phyloP scores from a whole-genome alignment of 2,329 filamentous ascomycete species.

The Alternaria viburni region DNA sequence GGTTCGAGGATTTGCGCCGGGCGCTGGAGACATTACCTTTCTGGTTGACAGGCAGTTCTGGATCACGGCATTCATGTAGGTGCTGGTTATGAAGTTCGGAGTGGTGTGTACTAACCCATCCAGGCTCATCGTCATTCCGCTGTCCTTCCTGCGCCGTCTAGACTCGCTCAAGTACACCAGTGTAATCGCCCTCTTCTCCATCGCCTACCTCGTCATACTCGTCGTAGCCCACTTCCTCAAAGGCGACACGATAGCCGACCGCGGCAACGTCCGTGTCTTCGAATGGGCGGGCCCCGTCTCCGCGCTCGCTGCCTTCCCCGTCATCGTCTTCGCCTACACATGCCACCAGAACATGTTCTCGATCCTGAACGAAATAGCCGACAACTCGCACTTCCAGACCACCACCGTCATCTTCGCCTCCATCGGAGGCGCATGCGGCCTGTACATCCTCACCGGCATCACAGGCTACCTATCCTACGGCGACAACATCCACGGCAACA shows the following conservation, averaged over 20 bases:
- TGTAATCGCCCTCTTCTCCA: conserved; percentile 86
- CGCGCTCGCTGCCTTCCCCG: conserved; percentile 84
- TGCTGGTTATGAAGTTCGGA: too few relatives aligned
- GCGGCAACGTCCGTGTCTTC: conserved; percentile 77
- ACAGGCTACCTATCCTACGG: conserved; percentile 97
- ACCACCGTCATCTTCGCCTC: conserved; percentile 80
- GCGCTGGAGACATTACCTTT: conserved; percentile 70
- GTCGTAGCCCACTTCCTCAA: conserved; percentile 89
- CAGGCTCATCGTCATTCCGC: conserved; percentile 87
- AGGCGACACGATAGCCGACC: conserved; percentile 75
- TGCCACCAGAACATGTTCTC: conserved; percentile 99
- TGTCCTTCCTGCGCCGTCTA: conserved; percentile 87
- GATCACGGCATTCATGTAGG: conserved; percentile 94
- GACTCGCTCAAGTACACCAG: conserved; percentile 99
- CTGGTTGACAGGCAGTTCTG: conserved; percentile 92
- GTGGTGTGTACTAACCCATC: conserved; percentile 13
- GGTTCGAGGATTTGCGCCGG: conserved; percentile 76
- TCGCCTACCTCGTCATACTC: conserved; percentile 89
- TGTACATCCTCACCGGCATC: conserved; percentile 91
- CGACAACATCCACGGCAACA: conserved; percentile 87
- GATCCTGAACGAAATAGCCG: conserved; percentile 90
- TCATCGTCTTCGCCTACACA: conserved; percentile 99
- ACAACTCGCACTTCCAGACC: conserved; percentile 80
- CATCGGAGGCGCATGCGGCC: conserved; percentile 83
- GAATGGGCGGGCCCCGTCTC: conserved; percentile 80